A percentile compares a stretch with the other conserved stretches of the same genome.
Evolutionary conservation across 2,329 filamentous ascomycete genomes (phyloP).

Genomic region (Verticillium klebahnii): DNA sequence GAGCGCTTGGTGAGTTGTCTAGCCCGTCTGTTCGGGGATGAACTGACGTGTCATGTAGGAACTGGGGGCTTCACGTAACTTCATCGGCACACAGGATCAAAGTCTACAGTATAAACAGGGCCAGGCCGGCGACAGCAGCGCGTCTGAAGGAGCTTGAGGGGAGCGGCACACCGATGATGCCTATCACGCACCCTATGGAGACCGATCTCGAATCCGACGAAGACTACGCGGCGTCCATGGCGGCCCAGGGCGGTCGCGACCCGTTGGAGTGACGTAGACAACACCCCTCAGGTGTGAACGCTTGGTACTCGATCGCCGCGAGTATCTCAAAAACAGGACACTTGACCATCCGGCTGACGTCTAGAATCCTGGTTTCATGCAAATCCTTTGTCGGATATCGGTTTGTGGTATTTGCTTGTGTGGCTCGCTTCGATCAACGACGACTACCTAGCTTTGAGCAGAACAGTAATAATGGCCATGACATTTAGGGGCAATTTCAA

Average conservation of each 20-base stretch:
- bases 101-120: constrained; percentile 58
- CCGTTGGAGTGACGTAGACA: not conserved
- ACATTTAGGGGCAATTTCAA: too few species aligned
- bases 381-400: too few species aligned
- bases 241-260: not conserved
- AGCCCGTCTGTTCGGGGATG: not conserved
- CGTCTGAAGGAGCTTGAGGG: constrained; percentile 48
- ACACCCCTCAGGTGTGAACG: too few species aligned
- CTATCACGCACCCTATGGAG: constrained; percentile 49
- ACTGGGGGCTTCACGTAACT: constrained; percentile 64
- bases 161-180: constrained; percentile 39
- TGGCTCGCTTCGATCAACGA: too few species aligned
- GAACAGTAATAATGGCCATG: too few species aligned
- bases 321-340: too few species aligned
- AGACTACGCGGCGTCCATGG: constrained; percentile 35
- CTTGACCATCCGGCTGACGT: too few species aligned
- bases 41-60: constrained; percentile 19
- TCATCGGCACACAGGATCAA: constrained; percentile 56
- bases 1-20: constrained; percentile 36
- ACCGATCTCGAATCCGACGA: constrained; percentile 41
- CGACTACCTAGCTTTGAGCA: too few species aligned
- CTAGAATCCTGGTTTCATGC: too few species aligned
- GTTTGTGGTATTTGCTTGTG: too few species aligned
- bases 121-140: constrained; percentile 38
- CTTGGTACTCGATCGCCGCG: too few species aligned